Conservation (phyloP, 768 basidiomycete genomes). For the Phanerochaete sordida region DNA sequence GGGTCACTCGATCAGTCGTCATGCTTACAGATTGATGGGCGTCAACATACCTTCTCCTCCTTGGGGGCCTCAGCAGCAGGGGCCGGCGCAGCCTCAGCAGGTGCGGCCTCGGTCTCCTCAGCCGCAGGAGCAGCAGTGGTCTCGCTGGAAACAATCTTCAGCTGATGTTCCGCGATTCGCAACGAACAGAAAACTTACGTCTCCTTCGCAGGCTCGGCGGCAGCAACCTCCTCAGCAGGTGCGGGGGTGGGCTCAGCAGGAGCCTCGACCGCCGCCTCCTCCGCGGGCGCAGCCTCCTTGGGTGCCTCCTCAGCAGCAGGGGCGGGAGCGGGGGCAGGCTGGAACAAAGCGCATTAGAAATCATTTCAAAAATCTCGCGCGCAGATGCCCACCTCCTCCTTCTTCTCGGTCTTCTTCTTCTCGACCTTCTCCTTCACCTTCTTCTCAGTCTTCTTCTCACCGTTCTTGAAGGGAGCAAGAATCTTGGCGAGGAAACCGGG, state of each 20-base stretch:
- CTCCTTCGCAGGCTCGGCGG: constrained; percentile 61
- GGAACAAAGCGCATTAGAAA: background rate
- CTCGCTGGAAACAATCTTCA: constrained; percentile 35
- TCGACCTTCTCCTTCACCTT: constrained; percentile 72
- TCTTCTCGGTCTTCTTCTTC: constrained; percentile 58
- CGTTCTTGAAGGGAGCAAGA: constrained; percentile 70
- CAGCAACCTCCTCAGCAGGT: constrained; percentile 36
- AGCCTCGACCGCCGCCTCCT: constrained; percentile 17
- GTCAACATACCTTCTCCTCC: constrained; percentile 56
- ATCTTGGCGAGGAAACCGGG: constrained; percentile 74
- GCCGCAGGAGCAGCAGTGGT: constrained; percentile 32
- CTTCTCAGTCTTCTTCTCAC: constrained; percentile 52
- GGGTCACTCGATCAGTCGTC: background rate
- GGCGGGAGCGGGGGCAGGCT: constrained; percentile 25
- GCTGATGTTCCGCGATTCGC: constrained; percentile 1
- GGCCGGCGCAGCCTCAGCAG: constrained; percentile 29
- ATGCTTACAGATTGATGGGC: background rate
- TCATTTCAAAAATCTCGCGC: background rate
- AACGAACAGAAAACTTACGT: constrained; percentile 42
- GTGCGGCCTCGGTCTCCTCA: constrained; percentile 32
- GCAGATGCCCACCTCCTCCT: constrained; percentile 53
- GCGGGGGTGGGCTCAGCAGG: constrained; percentile 28
- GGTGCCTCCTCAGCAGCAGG: constrained; percentile 39
- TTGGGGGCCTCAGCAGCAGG: constrained; percentile 44
- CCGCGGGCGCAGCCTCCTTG: constrained; percentile 31